phyloP scores from a whole-genome alignment of 768 basidiomycete genomes.

The Rhodotorula toruloides region DNA sequence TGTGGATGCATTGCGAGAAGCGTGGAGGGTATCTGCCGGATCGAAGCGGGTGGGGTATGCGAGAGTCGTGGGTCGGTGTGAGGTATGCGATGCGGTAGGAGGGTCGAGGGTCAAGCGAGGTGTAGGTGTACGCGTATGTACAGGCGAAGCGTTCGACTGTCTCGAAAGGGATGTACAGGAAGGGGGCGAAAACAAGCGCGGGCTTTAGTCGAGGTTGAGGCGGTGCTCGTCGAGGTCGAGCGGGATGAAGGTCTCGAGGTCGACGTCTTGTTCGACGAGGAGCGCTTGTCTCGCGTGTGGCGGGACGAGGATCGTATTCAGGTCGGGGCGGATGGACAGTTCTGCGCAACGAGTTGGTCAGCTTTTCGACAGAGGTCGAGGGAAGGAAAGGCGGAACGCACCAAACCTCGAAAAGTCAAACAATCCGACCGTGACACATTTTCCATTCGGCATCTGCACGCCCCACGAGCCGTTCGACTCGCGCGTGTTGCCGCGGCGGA shows the following conservation, averaged over 20 bases:
- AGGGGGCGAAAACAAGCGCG: no score
- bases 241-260: conserved; percentile 82
- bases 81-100: no score
- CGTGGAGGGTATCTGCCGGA: no score
- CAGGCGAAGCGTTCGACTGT: no score
- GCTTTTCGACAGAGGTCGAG: no score
- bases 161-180: no score
- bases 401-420: conserved; percentile 94
- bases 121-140: no score
- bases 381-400: conserved; percentile 48
- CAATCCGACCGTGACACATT: conserved; percentile 71
- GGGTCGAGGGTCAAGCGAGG: no score
- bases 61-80: no score
- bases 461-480: neutral
- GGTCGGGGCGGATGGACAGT: conserved; percentile 88
- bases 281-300: conserved; percentile 80
- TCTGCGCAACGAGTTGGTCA: no score
- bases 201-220: conserved; percentile 12
- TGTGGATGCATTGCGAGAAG: no score
- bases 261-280: conserved; percentile 62
- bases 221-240: conserved; percentile 43
- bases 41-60: no score
- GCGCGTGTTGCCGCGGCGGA: conserved; percentile 66
- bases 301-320: conserved; percentile 84
- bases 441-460: conserved; percentile 76